Evolutionary conservation across 768 basidiomycete genomes (phyloP).

Genomic region (Russula emetica): DNA sequence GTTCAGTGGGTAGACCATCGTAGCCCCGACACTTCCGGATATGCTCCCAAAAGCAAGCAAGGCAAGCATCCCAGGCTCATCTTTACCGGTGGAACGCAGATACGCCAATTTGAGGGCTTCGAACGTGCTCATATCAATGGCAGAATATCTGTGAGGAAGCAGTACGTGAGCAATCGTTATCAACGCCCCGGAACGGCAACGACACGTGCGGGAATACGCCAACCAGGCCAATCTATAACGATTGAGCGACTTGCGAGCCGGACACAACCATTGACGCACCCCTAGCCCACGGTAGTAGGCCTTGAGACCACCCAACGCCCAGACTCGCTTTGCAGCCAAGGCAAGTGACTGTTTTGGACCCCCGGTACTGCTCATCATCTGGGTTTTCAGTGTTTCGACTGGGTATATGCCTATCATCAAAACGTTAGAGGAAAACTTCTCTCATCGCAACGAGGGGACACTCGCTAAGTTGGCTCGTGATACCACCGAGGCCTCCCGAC

Average conservation of each 20-base stretch:
- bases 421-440: conserved; percentile 29
- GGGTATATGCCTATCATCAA: conserved; percentile 79
- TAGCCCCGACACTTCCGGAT: conserved; percentile 91
- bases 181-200: conserved; percentile 2
- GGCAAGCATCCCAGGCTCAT: conserved; percentile 86
- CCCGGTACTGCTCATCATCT: conserved; percentile 91
- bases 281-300: conserved; percentile 89
- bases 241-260: conserved; percentile 25
- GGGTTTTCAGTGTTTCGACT: conserved; percentile 95
- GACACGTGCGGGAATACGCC: conserved; percentile 88
- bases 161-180: conserved; percentile 20
- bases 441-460: conserved; percentile 24
- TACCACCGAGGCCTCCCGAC: conserved; percentile 94
- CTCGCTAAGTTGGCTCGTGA: conserved; percentile 84
- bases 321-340: conserved; percentile 66
- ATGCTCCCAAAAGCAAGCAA: conserved; percentile 87
- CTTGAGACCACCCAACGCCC: conserved; percentile 70
- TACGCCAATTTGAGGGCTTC: conserved; percentile 94
- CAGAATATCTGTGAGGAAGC: conserved; percentile 59
- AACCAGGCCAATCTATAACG: conserved; percentile 76
- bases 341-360: conserved; percentile 53
- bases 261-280: conserved; percentile 47
- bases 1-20: conserved; percentile 88
- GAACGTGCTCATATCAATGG: conserved; percentile 97
- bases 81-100: conserved; percentile 75